A percentile compares a stretch with the other conserved stretches of the same genome.
These are phyloP conservation scores for Heterobasidion irregulare DNA, from an alignment of 1,284 basidiomycete genomes.

Conservation along the genomic window DNA sequence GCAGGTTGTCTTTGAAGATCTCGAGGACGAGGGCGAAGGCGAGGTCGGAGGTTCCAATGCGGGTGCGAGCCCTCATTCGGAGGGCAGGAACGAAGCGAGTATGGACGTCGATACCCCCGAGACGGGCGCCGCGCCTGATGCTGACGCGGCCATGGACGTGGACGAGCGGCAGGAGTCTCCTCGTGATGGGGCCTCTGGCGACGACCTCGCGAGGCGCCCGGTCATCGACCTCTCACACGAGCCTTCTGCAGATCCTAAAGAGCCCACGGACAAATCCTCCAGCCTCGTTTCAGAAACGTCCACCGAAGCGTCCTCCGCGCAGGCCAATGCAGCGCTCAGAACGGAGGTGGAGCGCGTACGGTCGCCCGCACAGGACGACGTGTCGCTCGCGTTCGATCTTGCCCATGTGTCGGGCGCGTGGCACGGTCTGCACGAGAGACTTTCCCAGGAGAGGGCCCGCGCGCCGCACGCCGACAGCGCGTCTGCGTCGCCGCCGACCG, in stretches of 20 bases:
- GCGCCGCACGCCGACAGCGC: background rate
- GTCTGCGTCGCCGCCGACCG: background rate
- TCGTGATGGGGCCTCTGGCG: background rate
- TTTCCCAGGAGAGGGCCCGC: background rate
- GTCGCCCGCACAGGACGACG: slow-evolving; percentile 20
- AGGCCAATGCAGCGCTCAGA: background rate
- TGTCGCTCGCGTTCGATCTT: slow-evolving; percentile 40
- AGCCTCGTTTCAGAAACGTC: slow-evolving; percentile 1
- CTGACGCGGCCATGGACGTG: slow-evolving; percentile 7
- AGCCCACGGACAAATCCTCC: background rate
- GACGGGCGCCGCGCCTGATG: background rate
- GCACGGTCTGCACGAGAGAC: slow-evolving; percentile 15
- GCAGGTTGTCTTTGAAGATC: slow-evolving; percentile 16
- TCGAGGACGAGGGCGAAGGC: slow-evolving; percentile 15
- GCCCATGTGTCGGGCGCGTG: slow-evolving; percentile 30
- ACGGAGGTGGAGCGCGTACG: slow-evolving; percentile 38
- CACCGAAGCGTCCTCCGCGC: background rate
- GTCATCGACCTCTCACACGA: slow-evolving; percentile 21
- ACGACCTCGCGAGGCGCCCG: background rate
- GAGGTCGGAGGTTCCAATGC: background rate
- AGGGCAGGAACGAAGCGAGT: slow-evolving; percentile 3
- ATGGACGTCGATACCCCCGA: background rate
- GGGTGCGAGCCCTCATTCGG: background rate
- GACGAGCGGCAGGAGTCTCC: slow-evolving; percentile 9
- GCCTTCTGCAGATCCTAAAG: slow-evolving; percentile 10